Base-by-base conservation (phyloP, 345 rosid species). In the Euphorbia lathyris region DNA sequence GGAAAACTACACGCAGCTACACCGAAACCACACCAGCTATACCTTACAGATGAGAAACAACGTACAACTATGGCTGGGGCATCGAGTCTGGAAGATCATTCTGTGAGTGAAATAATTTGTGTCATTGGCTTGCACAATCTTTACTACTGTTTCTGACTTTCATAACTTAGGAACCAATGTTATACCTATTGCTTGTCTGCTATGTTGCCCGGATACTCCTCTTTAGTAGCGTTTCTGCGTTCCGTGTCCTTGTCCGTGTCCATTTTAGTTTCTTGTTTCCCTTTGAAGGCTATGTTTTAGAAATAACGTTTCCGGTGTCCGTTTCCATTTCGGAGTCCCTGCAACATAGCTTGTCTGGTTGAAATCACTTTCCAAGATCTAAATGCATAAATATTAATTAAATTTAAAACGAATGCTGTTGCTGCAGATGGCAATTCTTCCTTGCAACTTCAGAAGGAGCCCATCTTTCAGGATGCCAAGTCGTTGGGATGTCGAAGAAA, bases 401-500 rank as follows among this genome's bases (percentile, higher is more conserved):
- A 45, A 45, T 16, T n/a, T 45, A 12, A 45, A 45, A 1, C 12
- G 51, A 45, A 45, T 72, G 58, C 68, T 67, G 42, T 30, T 63
- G 58, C 48, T 67, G 63, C 7, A 34, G 7, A 34, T 34, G 38
- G 7, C 3, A 34, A 34, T 34, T 58, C 78, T 76, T 57, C 71
- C 80, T 29, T 22, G 13, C 63, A 65, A 52, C 34, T 32, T 48
- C 52, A 74, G 30, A 7, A 57, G 51, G 22, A 4, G 55, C 43
- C 65, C 85, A 23, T 4, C 58, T 9, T 73, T 80, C 30, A 38
- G 61, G 42, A 75, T 82, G 58, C 85, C 82, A 7, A 51, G 69
- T 51, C 68, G 69, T 71, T 84, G 87, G 87, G 30, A 71, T 16
- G 79, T 84, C 32, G 74, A 82, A 70, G 77, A 72, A 68, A 77